phyloP scores from a whole-genome alignment of 2,329 filamentous ascomycete species.

The Sporothrix luriei region DNA sequence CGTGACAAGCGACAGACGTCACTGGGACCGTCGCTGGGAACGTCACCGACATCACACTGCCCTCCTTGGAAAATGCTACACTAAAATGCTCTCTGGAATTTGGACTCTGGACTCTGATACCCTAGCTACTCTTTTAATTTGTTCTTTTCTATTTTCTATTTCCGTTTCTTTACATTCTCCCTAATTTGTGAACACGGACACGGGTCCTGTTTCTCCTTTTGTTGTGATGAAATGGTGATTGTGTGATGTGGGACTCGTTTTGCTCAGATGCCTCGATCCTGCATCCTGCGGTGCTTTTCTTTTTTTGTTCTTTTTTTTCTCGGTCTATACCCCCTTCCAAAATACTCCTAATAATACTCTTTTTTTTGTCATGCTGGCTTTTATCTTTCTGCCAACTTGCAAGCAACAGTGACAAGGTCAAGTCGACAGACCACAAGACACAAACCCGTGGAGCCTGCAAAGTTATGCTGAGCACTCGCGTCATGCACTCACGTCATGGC shows the following conservation, averaged over 20 bases:
- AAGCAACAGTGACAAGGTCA: too few species aligned
- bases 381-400: too few species aligned
- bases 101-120: conserved; percentile 12
- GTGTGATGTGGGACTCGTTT: too few species aligned
- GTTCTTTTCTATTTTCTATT: too few species aligned
- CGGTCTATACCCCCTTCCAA: conserved; percentile 17
- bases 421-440: too few species aligned
- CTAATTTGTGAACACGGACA: neutral
- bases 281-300: neutral
- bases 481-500: too few species aligned
- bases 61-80: conserved; percentile 8
- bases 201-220: conserved; percentile 38
- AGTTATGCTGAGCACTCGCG: too few species aligned
- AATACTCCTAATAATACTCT: conserved; percentile 13
- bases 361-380: neutral
- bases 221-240: neutral
- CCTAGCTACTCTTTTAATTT: neutral
- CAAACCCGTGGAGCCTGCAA: too few species aligned
- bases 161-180: neutral
- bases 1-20: neutral
- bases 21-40: too few species aligned
- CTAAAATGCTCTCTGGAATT: neutral
- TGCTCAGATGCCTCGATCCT: neutral
- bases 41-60: neutral
- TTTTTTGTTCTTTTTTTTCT: too few species aligned